Conservation (phyloP, 768 basidiomycete genomes). For the Podaxis sp. region DNA sequence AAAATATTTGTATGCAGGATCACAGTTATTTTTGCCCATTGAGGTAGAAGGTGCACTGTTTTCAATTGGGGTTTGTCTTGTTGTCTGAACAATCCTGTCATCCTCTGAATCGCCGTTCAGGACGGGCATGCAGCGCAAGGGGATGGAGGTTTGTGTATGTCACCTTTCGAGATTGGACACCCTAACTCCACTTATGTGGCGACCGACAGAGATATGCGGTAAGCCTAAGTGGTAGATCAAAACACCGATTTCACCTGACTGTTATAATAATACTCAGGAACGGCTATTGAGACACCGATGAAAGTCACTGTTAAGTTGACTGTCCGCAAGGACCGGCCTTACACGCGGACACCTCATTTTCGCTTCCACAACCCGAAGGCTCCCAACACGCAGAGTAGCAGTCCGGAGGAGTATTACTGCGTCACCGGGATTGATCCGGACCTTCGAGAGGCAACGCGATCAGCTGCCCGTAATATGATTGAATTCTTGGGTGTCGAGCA, state of each 20-base stretch:
- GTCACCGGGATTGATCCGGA: conserved; percentile 61
- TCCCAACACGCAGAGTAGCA: conserved; percentile 9
- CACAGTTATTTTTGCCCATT: conserved; percentile 58
- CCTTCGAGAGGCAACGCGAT: conserved; percentile 52
- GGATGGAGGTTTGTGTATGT: conserved; percentile 50
- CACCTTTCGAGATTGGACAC: background rate
- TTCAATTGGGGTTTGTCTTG: conserved; percentile 51
- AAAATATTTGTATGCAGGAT: conserved; percentile 50
- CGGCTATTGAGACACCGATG: conserved; percentile 66
- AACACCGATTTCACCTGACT: background rate
- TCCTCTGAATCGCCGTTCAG: conserved; percentile 27
- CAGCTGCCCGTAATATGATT: conserved; percentile 61
- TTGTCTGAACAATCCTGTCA: background rate
- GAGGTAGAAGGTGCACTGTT: conserved; percentile 62
- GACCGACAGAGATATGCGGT: conserved; percentile 56
- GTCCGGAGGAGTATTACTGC: conserved; percentile 46
- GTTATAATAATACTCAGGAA: conserved; percentile 36
- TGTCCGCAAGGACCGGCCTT: conserved; percentile 54
- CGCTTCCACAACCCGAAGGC: conserved; percentile 29
- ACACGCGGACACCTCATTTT: conserved; percentile 61
- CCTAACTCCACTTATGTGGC: background rate
- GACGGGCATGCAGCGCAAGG: conserved; percentile 70
- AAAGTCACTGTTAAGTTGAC: conserved; percentile 54
- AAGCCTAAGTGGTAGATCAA: conserved; percentile 19
- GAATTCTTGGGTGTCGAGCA: conserved; percentile 42